phyloP scores from a whole-genome alignment of 768 basidiomycete genomes.

The Serendipita sp. region DNA sequence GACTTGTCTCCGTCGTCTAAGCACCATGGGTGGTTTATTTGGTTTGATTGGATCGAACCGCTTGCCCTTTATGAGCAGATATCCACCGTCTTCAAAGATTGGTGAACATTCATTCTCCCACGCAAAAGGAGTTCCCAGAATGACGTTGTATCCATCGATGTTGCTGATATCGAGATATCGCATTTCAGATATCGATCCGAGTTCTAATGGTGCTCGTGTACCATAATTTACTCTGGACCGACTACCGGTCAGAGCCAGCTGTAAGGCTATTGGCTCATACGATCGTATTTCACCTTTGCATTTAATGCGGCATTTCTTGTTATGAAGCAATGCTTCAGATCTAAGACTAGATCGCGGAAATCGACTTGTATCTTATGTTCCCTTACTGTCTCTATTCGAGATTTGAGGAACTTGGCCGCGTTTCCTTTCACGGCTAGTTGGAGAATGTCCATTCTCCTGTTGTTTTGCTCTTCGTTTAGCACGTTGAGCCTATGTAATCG shows the following conservation, averaged over 20 bases:
- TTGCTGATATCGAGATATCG: conserved; percentile 22
- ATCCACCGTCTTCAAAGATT: background rate
- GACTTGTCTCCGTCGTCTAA: background rate
- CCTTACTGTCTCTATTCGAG: background rate
- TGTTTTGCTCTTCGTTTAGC: background rate
- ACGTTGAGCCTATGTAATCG: background rate
- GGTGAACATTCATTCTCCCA: conserved; percentile 16
- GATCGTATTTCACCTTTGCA: background rate
- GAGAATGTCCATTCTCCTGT: background rate
- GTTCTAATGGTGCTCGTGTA: background rate
- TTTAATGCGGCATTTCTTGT: background rate
- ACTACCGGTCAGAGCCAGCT: conserved; percentile 10
- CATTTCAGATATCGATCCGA: background rate
- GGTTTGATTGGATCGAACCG: too few species aligned
- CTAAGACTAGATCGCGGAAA: background rate
- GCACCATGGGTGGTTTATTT: background rate
- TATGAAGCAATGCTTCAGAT: background rate
- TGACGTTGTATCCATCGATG: conserved; percentile 23
- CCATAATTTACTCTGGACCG: conserved; percentile 7
- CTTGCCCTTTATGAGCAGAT: too few species aligned
- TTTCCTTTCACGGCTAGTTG: background rate
- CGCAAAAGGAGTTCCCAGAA: conserved; percentile 25
- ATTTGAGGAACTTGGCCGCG: background rate
- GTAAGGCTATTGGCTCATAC: conserved; percentile 6
- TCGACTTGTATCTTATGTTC: background rate